Conservation (phyloP, 2,329 filamentous ascomycete genomes). For the Colletotrichum sp. region DNA sequence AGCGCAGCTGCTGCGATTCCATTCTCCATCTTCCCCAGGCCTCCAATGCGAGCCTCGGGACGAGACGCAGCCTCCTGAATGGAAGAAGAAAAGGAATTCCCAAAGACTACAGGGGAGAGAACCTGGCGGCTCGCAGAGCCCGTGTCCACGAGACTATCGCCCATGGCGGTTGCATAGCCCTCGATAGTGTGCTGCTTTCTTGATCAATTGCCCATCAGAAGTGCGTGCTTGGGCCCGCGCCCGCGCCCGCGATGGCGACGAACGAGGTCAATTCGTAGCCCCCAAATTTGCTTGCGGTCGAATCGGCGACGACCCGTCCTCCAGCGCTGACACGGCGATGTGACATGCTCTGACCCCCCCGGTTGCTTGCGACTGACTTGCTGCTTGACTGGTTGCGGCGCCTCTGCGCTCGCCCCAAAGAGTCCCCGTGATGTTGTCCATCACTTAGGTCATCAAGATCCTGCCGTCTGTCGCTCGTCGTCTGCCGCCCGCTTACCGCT, state of each 20-base stretch:
- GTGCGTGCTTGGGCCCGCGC: neutral
- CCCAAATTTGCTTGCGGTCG: slow-evolving; percentile 16
- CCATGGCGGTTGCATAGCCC: slow-evolving; percentile 15
- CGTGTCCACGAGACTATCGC: slow-evolving; percentile 17
- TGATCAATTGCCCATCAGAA: neutral
- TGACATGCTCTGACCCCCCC: slow-evolving; percentile 22
- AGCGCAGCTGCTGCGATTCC: neutral
- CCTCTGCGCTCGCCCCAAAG: slow-evolving; percentile 22
- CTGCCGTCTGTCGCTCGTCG: neutral
- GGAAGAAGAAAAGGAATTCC: neutral
- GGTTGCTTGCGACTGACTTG: neutral
- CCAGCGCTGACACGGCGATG: slow-evolving; percentile 24
- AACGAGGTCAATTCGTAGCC: slow-evolving; percentile 14
- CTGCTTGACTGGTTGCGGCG: slow-evolving; percentile 20
- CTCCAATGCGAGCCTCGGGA: neutral
- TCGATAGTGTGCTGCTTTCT: slow-evolving; percentile 6
- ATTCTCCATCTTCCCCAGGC: neutral
- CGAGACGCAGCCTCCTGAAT: neutral
- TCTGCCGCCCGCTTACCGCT: neutral
- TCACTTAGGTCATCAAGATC: slow-evolving; percentile 20
- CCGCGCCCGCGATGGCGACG: slow-evolving; percentile 12
- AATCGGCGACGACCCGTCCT: slow-evolving; percentile 19
- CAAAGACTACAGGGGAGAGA: neutral
- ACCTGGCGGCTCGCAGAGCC: neutral
- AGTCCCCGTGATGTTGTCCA: slow-evolving; percentile 32